Conservation (phyloP, 257 asterid species). For the Solanum peruvianum region DNA sequence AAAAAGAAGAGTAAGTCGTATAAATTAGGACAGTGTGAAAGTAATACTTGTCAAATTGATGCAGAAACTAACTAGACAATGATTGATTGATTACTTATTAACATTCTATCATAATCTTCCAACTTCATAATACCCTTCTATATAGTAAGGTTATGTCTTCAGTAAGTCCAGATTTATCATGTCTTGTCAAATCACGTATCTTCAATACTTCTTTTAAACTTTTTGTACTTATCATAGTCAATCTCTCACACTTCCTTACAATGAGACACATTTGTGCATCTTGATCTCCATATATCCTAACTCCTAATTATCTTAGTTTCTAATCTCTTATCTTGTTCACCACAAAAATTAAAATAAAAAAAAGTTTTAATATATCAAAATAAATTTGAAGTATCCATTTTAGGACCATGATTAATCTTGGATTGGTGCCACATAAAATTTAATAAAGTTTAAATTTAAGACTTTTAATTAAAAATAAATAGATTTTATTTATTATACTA, state of each 20-base stretch:
- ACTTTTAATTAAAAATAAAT: no score
- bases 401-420: no score
- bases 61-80: no score
- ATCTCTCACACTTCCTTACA: not conserved
- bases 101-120: not conserved
- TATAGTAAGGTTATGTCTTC: not conserved
- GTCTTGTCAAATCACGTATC: not conserved
- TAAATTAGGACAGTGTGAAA: no score
- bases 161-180: rapidly evolving
- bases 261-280: not conserved
- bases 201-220: not conserved
- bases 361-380: no score
- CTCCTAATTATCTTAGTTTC: not conserved
- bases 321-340: not conserved
- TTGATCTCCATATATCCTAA: not conserved
- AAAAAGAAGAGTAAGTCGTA: no score
- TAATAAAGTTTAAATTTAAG: not conserved
- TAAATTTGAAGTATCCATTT: not conserved
- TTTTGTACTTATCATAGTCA: not conserved
- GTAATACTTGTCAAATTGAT: no score
- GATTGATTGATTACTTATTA: not conserved
- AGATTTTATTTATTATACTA: no score
- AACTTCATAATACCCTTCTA: not conserved
- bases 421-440: not conserved
- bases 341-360: not conserved